Percentiles rank a stretch among this genome's conserved stretches.
These are phyloP conservation scores for Wallacemonas rigidus DNA, from an alignment of 208 protist genomes.

Conservation along the genomic window DNA sequence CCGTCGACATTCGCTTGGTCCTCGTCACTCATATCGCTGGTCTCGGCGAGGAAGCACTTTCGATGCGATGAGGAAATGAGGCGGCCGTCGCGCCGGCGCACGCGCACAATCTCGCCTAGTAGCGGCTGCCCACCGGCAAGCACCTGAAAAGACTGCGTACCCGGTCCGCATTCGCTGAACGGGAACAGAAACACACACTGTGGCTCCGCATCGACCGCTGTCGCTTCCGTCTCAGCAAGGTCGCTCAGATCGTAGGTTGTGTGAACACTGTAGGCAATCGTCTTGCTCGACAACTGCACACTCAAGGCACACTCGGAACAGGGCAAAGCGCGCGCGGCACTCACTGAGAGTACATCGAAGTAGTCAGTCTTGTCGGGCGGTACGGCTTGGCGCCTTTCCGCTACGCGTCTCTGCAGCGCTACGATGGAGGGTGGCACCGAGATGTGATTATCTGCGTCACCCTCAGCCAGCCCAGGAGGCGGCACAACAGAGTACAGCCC, in stretches of 20 bases:
- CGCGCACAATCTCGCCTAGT: conserved; percentile 43
- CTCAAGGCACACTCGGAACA: conserved; percentile 31
- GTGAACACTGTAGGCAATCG: conserved; percentile 41
- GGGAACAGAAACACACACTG: conserved; percentile 66
- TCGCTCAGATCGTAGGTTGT: conserved; percentile 33
- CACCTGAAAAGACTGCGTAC: conserved; percentile 39
- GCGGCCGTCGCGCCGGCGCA: conserved; percentile 18
- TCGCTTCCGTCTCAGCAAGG: background rate
- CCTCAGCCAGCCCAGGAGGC: background rate
- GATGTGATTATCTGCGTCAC: background rate
- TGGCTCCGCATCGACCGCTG: background rate
- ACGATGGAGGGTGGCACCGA: background rate
- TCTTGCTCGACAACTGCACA: conserved; percentile 42
- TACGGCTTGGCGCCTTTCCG: background rate
- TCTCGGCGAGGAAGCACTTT: conserved; percentile 26
- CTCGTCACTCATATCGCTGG: conserved; percentile 37
- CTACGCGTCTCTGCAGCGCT: background rate
- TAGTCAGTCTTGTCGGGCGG: conserved; percentile 26
- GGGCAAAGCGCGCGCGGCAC: conserved; percentile 23
- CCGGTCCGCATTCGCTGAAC: conserved; percentile 56
- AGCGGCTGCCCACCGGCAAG: conserved; percentile 38
- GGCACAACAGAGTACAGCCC: background rate
- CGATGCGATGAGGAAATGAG: conserved; percentile 23
- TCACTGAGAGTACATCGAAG: conserved; percentile 33
- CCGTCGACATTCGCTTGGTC: background rate